Evolutionary conservation across 2,329 filamentous ascomycete genomes (phyloP).

Genomic region (Talaromyces sp.): DNA sequence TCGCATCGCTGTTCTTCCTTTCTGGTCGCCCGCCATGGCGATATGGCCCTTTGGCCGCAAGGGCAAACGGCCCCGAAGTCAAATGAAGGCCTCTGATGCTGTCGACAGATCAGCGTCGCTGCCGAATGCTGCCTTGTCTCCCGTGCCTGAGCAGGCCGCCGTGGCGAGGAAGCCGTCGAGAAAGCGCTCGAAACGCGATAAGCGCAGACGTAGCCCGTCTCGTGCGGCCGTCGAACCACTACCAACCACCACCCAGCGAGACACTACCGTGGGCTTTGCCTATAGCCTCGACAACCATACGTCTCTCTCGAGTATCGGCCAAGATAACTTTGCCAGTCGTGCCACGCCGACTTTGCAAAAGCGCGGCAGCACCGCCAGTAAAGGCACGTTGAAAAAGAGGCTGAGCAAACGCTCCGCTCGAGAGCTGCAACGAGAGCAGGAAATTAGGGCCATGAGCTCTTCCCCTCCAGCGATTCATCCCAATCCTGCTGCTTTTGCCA

Average conservation of each 20-base stretch:
- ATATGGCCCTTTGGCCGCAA: conserved; percentile 79
- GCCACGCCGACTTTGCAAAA: conserved; percentile 47
- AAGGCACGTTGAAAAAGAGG: conserved; percentile 58
- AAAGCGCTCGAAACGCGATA: conserved; percentile 30
- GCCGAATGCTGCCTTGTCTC: background rate
- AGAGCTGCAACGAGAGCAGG: conserved; percentile 74
- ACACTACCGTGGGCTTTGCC: conserved; percentile 12
- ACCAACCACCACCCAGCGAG: background rate
- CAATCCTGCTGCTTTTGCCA: conserved; percentile 55
- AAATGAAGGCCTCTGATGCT: conserved; percentile 48
- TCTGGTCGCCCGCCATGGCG: conserved; percentile 52
- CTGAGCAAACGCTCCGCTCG: conserved; percentile 73
- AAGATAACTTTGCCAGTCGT: conserved; percentile 39
- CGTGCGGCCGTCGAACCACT: background rate
- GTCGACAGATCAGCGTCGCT: conserved; percentile 5
- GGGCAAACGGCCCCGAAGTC: conserved; percentile 61
- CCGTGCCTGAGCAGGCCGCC: conserved; percentile 12
- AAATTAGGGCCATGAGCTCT: conserved; percentile 79
- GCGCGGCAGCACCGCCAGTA: conserved; percentile 57
- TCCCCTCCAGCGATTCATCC: conserved; percentile 53
- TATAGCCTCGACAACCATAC: conserved; percentile 22
- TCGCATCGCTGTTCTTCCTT: background rate
- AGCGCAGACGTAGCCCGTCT: conserved; percentile 14
- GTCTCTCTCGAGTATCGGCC: conserved; percentile 32
- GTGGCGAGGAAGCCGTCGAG: conserved; percentile 28